Conservation (phyloP, 164 flowering plant genomes). For the Vitis rupestris region DNA sequence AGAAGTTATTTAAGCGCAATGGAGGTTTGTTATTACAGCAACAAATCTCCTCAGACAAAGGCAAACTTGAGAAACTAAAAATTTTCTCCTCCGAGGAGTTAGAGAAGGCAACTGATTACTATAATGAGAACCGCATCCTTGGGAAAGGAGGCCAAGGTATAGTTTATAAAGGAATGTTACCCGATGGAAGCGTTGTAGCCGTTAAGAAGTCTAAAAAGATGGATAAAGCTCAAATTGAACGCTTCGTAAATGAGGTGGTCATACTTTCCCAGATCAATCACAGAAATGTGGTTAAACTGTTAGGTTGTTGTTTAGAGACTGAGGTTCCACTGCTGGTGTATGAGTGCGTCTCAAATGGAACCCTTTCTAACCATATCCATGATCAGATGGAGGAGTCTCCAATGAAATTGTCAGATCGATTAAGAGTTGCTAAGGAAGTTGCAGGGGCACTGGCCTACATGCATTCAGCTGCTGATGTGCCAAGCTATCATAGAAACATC, state of each 20-base stretch:
- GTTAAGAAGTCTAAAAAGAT: slow-evolving; percentile 18
- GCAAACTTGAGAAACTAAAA: slow-evolving; percentile 1
- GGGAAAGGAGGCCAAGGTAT: slow-evolving; percentile 15
- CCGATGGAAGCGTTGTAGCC: slow-evolving; percentile 19
- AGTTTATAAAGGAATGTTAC: slow-evolving; percentile 17
- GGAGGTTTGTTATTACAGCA: slow-evolving; percentile 10
- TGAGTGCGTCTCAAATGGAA: slow-evolving; percentile 22
- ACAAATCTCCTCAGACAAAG: not conserved
- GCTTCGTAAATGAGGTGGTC: slow-evolving; percentile 24
- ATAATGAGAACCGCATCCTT: slow-evolving; percentile 1
- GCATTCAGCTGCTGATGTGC: slow-evolving; percentile 10
- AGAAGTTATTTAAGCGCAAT: not conserved
- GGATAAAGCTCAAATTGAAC: slow-evolving; percentile 7
- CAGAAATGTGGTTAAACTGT: slow-evolving; percentile 12
- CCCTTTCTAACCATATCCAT: slow-evolving; percentile 17
- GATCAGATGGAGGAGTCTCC: not conserved
- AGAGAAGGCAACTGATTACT: slow-evolving; percentile 8
- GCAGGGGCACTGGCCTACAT: slow-evolving; percentile 3
- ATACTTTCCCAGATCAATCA: slow-evolving; percentile 20
- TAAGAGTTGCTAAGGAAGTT: slow-evolving; percentile 19
- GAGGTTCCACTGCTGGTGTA: slow-evolving; percentile 23
- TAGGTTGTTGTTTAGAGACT: slow-evolving; percentile 19
- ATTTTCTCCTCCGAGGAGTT: not conserved
- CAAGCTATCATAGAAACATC: slow-evolving; percentile 21
- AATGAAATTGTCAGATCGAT: slow-evolving; percentile 10